A percentile compares a stretch with the other conserved stretches of the same genome.
These are phyloP conservation scores for Boletus sp. DNA, from an alignment of 1,284 basidiomycete species.

Conservation along the genomic window DNA sequence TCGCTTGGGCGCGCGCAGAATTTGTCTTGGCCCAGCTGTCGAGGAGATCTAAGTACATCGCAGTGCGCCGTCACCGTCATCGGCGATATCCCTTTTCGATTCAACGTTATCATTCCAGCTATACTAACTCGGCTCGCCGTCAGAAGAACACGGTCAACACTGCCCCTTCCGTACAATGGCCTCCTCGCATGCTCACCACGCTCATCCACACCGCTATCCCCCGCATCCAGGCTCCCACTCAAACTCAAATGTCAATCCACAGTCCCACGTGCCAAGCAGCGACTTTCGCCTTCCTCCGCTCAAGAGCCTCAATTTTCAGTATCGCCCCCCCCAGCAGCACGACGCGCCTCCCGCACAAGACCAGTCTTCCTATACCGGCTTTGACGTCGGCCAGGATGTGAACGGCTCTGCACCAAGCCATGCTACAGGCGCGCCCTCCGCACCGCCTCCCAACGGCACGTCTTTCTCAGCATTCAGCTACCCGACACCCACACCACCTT, in stretches of 20 bases:
- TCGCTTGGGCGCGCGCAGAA: slow-evolving; percentile 34
- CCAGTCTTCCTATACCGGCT: slow-evolving; percentile 17
- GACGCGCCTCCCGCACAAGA: slow-evolving; percentile 19
- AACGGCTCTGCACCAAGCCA: neutral
- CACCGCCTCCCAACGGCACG: slow-evolving; percentile 20
- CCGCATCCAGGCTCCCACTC: slow-evolving; percentile 34
- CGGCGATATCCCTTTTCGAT: slow-evolving; percentile 21
- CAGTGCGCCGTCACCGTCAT: slow-evolving; percentile 16
- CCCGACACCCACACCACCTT: slow-evolving; percentile 25
- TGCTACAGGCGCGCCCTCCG: slow-evolving; percentile 9
- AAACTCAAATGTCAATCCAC: slow-evolving; percentile 33
- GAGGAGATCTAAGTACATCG: slow-evolving; percentile 20
- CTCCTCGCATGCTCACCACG: slow-evolving; percentile 29
- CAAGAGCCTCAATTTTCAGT: slow-evolving; percentile 60
- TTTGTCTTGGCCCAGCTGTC: neutral
- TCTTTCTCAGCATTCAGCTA: slow-evolving; percentile 27
- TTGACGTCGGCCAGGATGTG: slow-evolving; percentile 26
- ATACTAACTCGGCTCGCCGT: slow-evolving; percentile 7
- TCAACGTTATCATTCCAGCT: slow-evolving; percentile 18
- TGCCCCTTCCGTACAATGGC: slow-evolving; percentile 21
- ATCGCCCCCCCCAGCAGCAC: slow-evolving; percentile 35
- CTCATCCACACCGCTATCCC: slow-evolving; percentile 34
- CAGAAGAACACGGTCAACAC: slow-evolving; percentile 11
- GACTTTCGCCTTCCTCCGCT: slow-evolving; percentile 60
- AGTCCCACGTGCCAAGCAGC: slow-evolving; percentile 37